Evolutionary conservation across 1,284 basidiomycete species (phyloP).

Genomic region (Phellinidium pouzarii): DNA sequence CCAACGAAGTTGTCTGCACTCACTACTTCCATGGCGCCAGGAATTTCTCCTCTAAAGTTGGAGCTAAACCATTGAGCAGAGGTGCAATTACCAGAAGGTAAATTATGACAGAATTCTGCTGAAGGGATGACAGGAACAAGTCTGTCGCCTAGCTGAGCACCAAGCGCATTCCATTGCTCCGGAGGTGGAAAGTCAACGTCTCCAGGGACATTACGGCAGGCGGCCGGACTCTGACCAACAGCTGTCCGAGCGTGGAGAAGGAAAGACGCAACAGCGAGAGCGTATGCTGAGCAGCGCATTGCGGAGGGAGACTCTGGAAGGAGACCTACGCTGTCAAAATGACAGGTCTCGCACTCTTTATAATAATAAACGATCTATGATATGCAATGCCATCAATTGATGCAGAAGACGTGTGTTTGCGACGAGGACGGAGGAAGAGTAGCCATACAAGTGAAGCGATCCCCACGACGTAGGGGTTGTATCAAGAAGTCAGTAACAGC

Average conservation of each 20-base stretch:
- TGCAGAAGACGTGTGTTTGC: neutral
- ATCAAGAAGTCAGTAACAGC: no score
- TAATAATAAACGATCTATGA: no score
- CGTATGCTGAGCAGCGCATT: neutral
- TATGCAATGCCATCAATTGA: neutral
- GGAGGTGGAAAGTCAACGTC: slow-evolving; percentile 3
- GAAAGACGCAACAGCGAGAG: neutral
- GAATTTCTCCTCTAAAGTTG: slow-evolving; percentile 1
- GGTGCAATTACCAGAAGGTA: slow-evolving; percentile 4
- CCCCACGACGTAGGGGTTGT: no score
- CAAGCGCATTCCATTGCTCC: slow-evolving; percentile 4
- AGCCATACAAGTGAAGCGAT: no score
- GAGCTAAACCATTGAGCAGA: slow-evolving; percentile 2
- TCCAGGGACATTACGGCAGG: slow-evolving; percentile 1
- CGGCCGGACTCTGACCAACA: neutral
- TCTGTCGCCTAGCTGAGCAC: neutral
- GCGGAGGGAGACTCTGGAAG: no score
- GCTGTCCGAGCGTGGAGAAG: neutral
- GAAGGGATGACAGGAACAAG: slow-evolving; percentile 7
- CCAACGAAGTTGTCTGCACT: neutral
- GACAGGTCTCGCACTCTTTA: no score
- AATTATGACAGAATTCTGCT: slow-evolving; percentile 3
- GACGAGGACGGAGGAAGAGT: neutral
- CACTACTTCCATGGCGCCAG: slow-evolving; percentile 7
- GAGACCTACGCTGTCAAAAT: no score